Percentiles rank a stretch among this genome's conserved stretches.
Conservation (phyloP, 306 rosid species). For the Neltuma alba region DNA sequence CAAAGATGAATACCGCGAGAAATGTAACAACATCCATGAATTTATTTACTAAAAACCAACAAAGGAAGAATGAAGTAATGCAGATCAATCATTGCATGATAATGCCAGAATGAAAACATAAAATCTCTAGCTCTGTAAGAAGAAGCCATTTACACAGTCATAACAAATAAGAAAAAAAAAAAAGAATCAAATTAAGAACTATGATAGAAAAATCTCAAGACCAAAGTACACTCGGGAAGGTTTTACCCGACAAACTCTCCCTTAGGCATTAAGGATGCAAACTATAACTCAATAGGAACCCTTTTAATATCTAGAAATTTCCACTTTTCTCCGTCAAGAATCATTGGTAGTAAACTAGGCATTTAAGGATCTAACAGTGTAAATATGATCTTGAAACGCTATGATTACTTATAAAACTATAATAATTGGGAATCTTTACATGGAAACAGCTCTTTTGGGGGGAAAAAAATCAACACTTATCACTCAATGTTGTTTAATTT, state of each 20-base stretch:
- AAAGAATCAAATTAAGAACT: too few relatives aligned
- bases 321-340: too few relatives aligned
- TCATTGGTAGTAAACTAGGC: not conserved
- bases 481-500: not conserved
- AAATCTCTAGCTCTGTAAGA: not conserved
- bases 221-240: not conserved
- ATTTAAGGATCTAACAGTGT: not conserved
- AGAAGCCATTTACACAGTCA: not conserved
- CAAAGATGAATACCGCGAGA: not conserved
- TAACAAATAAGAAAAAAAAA: not conserved
- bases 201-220: not conserved
- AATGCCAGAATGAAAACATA: not conserved
- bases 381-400: not conserved
- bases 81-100: not conserved
- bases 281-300: too few relatives aligned
- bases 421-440: too few relatives aligned
- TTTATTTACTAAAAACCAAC: not conserved
- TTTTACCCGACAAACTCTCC: too few relatives aligned
- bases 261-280: too few relatives aligned
- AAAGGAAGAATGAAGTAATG: not conserved
- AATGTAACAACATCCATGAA: not conserved
- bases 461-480: not conserved
- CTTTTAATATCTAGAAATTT: too few relatives aligned
- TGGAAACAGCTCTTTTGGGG: not conserved
- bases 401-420: not conserved